Conservation (phyloP, 1,139 yeast genomes). For the Blastobotrys elegans region DNA sequence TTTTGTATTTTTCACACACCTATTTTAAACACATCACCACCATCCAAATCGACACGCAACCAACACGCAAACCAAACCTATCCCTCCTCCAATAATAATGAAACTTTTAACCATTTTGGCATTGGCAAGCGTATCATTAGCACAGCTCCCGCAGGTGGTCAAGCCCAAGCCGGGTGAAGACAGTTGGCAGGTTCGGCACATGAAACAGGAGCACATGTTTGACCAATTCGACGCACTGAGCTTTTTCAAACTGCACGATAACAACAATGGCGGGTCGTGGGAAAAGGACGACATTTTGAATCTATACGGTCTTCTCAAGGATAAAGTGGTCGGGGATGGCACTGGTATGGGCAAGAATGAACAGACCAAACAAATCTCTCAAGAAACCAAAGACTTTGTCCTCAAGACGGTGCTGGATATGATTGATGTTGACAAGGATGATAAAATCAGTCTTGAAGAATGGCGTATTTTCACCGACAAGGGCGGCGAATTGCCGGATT, state of each 20-base stretch:
- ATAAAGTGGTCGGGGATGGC: constrained; percentile 77
- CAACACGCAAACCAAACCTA: too few species aligned
- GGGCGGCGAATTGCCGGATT: constrained; percentile 82
- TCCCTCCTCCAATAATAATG: neutral
- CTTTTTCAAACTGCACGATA: constrained; percentile 81
- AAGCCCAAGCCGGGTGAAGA: constrained; percentile 21
- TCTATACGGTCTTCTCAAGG: constrained; percentile 73
- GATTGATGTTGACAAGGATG: constrained; percentile 66
- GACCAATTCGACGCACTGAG: constrained; percentile 68
- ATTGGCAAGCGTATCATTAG: neutral
- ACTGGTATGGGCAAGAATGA: constrained; percentile 84
- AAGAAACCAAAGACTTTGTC: constrained; percentile 53
- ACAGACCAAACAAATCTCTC: constrained; percentile 52
- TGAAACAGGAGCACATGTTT: constrained; percentile 80
- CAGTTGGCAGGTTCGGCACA: constrained; percentile 53
- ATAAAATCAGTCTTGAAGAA: constrained; percentile 59
- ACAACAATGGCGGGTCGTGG: constrained; percentile 44
- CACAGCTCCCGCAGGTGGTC: constrained; percentile 10
- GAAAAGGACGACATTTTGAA: constrained; percentile 59
- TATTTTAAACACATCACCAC: constrained; percentile 1
- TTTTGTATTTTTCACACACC: too few species aligned
- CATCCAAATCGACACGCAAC: neutral
- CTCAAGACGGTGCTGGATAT: constrained; percentile 49
- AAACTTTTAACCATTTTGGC: neutral
- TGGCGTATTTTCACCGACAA: constrained; percentile 57